Evolutionary conservation across 1,284 basidiomycete species (phyloP), one percentile per base, ranked within the genome.

Genomic region (Ustilago esculenta): DNA sequence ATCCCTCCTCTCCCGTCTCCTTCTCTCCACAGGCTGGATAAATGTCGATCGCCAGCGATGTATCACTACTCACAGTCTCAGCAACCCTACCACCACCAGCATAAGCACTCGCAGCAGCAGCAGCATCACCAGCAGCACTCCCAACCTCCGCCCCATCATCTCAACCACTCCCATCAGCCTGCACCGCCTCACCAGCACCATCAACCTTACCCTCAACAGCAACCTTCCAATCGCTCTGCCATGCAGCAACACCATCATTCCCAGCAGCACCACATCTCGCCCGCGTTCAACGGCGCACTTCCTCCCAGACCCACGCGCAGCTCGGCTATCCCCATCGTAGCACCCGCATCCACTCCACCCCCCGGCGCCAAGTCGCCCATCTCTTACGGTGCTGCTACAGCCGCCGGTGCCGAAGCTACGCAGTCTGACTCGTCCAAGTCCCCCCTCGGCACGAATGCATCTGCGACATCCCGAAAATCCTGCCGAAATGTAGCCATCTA

Each of bases 271-370:
- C 61, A 65, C 9, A 24, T 34, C 10, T 44, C 54, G 21, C 32
- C 65, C 18, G 46, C 58, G 1, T 63, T 68, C 54, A 63, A 48
- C 23, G 59, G 66, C 5, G 66, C 66, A 2, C 21, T 69, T 17
- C 66, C 66, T 33, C 43, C 59, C 4, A 34, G 55, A 6, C 66
- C 66, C 8, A 59, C 48, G n/a, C 66, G 66, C 40, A 69, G 65
- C 50, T 59, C 71, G 11, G 71, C 71, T 23, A 73, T 73, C 21
- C 71, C 71, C 34, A 73, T 73, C 50, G 47, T 73, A 23, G 67
- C 71, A 3, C 71, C 71, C 5, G 53, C 55, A 1, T 56, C 70
- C 15, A 60, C 54, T 17, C 58, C 63, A 6, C 43, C 64, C 10
- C 55, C 69, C 18, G 37, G 32, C 11, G 24, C 51, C 5, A 58